Conservation (phyloP, 2,329 filamentous ascomycete genomes). For the Colletotrichum sp. region DNA sequence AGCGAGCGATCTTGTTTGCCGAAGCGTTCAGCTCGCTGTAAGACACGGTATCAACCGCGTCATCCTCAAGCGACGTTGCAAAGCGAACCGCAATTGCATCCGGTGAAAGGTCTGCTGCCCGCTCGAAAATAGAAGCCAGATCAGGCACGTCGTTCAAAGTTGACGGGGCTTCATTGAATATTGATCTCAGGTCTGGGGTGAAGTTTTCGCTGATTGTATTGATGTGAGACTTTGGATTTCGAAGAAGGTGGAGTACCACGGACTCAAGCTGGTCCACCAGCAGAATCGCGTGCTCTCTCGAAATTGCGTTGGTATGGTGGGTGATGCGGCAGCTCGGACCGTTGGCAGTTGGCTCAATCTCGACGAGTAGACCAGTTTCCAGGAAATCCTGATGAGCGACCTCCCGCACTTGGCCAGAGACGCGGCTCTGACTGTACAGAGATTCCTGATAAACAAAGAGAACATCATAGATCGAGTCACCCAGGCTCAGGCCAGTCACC, state of each 20-base stretch:
- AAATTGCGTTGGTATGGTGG: slow-evolving; percentile 52
- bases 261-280: slow-evolving; percentile 66
- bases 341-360: slow-evolving; percentile 68
- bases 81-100: slow-evolving; percentile 69
- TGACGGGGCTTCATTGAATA: slow-evolving; percentile 47
- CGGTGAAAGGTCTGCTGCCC: slow-evolving; percentile 50
- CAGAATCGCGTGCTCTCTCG: slow-evolving; percentile 55
- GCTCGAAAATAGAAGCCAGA: slow-evolving; percentile 59
- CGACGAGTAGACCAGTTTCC: slow-evolving; percentile 77
- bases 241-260: slow-evolving; percentile 40
- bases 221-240: not conserved
- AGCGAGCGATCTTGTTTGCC: slow-evolving; percentile 60
- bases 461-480: slow-evolving; percentile 72
- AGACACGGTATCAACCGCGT: slow-evolving; percentile 51
- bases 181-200: slow-evolving; percentile 44
- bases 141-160: slow-evolving; percentile 40
- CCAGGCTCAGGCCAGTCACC: slow-evolving; percentile 56
- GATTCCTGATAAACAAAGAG: slow-evolving; percentile 88
- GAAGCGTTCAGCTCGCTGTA: slow-evolving; percentile 67
- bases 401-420: slow-evolving; percentile 49
- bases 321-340: slow-evolving; percentile 50
- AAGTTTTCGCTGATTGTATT: slow-evolving; percentile 29
- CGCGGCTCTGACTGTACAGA: slow-evolving; percentile 40
- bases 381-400: slow-evolving; percentile 70
- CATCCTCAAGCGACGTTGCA: slow-evolving; percentile 48